phyloP scores from a whole-genome alignment of 208 protist genomes.

The Wallacemonas collosoma region DNA sequence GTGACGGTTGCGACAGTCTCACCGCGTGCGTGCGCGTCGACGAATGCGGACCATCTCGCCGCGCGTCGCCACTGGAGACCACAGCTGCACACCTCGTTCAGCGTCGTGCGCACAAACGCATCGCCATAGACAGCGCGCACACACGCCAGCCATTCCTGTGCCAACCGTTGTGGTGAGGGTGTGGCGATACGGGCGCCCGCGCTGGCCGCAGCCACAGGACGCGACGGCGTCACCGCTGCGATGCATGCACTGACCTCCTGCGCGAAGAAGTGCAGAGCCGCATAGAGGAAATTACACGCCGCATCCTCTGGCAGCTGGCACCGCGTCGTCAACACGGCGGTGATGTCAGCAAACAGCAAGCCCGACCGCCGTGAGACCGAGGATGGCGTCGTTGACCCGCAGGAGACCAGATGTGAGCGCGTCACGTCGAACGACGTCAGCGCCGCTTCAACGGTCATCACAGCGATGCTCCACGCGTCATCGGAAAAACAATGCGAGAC shows the following conservation, averaged over 20 bases:
- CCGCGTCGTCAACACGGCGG: slow-evolving; percentile 24
- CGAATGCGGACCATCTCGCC: slow-evolving; percentile 61
- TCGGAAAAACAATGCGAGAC: slow-evolving; percentile 59
- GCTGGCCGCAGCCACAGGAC: too few species aligned
- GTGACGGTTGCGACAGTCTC: neutral
- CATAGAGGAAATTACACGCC: slow-evolving; percentile 80
- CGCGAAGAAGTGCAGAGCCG: slow-evolving; percentile 49
- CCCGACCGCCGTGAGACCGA: slow-evolving; percentile 14
- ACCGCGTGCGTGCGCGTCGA: slow-evolving; percentile 9
- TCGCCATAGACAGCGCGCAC: slow-evolving; percentile 35
- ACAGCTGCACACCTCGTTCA: slow-evolving; percentile 39
- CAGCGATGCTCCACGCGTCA: slow-evolving; percentile 79
- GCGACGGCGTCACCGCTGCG: too few species aligned
- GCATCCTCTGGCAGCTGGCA: slow-evolving; percentile 34
- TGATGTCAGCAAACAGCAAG: slow-evolving; percentile 56
- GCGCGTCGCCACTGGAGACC: slow-evolving; percentile 56
- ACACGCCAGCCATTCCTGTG: slow-evolving; percentile 56
- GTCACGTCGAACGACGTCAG: slow-evolving; percentile 46
- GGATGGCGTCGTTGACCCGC: neutral
- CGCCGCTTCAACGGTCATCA: slow-evolving; percentile 66
- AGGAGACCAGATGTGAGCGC: slow-evolving; percentile 31
- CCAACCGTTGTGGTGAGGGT: slow-evolving; percentile 41
- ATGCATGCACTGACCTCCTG: neutral
- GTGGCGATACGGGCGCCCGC: neutral
- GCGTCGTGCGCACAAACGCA: slow-evolving; percentile 23